Conservation (phyloP, 495 filamentous ascomycete genomes). For the Penicillium canescens region DNA sequence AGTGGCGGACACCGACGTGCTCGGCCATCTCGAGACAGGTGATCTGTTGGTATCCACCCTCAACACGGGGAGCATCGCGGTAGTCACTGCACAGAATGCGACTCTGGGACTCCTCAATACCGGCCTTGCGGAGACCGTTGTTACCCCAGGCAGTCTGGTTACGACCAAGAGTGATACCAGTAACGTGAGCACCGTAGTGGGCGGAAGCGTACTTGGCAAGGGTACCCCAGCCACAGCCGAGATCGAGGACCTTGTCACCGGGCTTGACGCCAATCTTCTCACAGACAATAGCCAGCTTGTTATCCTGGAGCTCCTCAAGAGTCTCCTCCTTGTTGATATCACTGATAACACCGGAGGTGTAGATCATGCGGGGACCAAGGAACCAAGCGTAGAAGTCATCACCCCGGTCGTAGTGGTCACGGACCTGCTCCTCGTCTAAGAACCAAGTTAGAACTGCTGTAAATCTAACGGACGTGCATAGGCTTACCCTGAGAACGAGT, state of each 20-base stretch:
- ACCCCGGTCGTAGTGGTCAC: slow-evolving; percentile 73
- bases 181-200: slow-evolving; percentile 63
- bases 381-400: slow-evolving; percentile 79
- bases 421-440: slow-evolving; percentile 75
- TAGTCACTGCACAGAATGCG: slow-evolving; percentile 69
- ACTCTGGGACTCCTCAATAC: slow-evolving; percentile 61
- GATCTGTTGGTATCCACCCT: slow-evolving; percentile 66
- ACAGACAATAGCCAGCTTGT: slow-evolving; percentile 70
- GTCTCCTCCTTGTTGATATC: slow-evolving; percentile 65
- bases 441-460: background rate
- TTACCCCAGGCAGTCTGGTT: slow-evolving; percentile 77
- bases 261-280: slow-evolving; percentile 66
- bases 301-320: slow-evolving; percentile 69
- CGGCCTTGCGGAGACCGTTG: slow-evolving; percentile 58
- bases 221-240: slow-evolving; percentile 73
- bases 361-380: slow-evolving; percentile 72
- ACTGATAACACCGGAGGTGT: slow-evolving; percentile 68
- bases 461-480: background rate
- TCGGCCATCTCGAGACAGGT: slow-evolving; percentile 80
- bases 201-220: slow-evolving; percentile 65
- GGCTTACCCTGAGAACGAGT: slow-evolving; percentile 64
- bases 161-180: slow-evolving; percentile 67
- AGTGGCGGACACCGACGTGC: slow-evolving; percentile 69
- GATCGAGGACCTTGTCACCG: slow-evolving; percentile 65
- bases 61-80: slow-evolving; percentile 62